Base-by-base conservation (phyloP, 345 rosid genomes). In the Boechera divaricarpa region DNA sequence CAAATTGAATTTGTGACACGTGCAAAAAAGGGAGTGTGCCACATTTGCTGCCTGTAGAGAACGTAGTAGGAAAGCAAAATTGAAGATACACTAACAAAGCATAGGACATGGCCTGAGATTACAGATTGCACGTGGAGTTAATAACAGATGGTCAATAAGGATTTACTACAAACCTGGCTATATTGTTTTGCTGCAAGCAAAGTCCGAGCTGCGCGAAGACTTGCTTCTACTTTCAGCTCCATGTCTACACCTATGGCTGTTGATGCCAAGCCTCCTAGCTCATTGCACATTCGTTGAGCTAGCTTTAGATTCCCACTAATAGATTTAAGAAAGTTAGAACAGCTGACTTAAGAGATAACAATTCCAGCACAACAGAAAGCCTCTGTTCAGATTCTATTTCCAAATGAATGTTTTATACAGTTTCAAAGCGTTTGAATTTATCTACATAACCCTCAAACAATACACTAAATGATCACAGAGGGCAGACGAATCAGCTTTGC, bases 141-240 rank as follows among this genome's bases (percentile, higher is more conserved):
- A 45, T 9, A 33, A 55, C 59, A 71, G 48, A 65, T 56, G 35
- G 58, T 63, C 57, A 69, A 51, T 48, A 64, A 69, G 35, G 68
- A 49, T 48, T 24, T 64, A 18, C 8, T 29, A 64, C 61, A 64
- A 85, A 93, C 99, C 99, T 92, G 88, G 63, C 90, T 83, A 83
- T 85, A 92, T 84, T 95, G 96, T 57, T 95, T 89, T 49, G 96
- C 98, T 55, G 98, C 97, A 77, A 95, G 97, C 83, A 95, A 87
- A 15, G 97, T 95, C 42, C 98, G 90, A 74, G 97, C 93, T 82
- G 84, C 89, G 56, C 94, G 90, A 85, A 95, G 88, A 84, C 91
- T 81, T 78, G 98, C 97, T 84, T 89, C 97, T 75, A 86, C 85
- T 82, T 95, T 92, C 69, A 92, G 80, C 73, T 91, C 92, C 90